Evolutionary conservation across 129 eudicot genomes (phyloP).

Genomic region (Logfia minima): DNA sequence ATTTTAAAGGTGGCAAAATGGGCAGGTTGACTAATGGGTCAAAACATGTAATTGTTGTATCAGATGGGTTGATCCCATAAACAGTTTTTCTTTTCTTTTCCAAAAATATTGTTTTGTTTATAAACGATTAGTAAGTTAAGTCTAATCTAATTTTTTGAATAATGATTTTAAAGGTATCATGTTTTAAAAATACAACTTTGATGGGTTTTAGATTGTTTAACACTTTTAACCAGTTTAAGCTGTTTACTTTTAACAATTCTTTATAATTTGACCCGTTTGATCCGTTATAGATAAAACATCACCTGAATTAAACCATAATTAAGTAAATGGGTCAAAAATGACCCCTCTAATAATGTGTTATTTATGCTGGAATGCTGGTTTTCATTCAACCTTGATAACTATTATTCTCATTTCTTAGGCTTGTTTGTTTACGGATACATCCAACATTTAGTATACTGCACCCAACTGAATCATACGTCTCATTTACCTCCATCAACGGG

Average conservation of each 20-base stretch:
- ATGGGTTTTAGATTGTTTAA: too few species aligned
- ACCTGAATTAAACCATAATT: not conserved
- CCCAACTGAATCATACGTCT: conserved; percentile 67
- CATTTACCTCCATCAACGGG: conserved; percentile 74
- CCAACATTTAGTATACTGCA: conserved; percentile 69
- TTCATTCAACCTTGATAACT: not conserved
- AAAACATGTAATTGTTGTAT: too few species aligned
- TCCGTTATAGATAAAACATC: too few species aligned
- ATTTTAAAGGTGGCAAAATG: not conserved
- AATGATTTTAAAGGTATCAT: not conserved
- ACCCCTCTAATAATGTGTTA: not conserved
- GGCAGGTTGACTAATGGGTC: not conserved
- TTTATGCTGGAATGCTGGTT: not conserved
- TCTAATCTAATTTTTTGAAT: not conserved
- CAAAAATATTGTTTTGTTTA: too few species aligned
- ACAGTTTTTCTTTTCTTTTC: not conserved
- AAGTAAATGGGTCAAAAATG: not conserved
- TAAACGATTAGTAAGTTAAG: not conserved
- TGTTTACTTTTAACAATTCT: not conserved
- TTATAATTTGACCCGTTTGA: not conserved
- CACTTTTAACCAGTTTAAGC: not conserved
- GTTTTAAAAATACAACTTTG: too few species aligned
- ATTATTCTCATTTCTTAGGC: conserved; percentile 48
- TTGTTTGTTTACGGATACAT: conserved; percentile 93
- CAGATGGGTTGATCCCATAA: not conserved